Evolutionary conservation across 2,329 filamentous ascomycete genomes (phyloP).

Genomic region (Cercospora sesami): DNA sequence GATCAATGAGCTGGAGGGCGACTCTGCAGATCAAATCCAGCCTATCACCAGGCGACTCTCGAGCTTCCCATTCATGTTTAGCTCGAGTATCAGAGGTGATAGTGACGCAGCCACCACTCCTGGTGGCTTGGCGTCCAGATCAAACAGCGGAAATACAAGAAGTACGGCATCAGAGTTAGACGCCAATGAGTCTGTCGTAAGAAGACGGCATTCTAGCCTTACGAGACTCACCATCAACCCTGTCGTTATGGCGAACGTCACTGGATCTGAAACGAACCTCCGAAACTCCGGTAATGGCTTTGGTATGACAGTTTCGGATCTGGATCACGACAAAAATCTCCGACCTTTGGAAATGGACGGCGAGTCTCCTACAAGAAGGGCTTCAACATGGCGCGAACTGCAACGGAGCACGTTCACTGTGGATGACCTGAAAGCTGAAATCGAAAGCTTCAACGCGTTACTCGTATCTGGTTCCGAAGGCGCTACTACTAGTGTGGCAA

Average conservation of each 20-base stretch:
- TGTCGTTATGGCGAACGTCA: constrained; percentile 4
- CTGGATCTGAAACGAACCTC: not conserved
- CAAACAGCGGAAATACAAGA: constrained; percentile 7
- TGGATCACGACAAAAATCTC: not conserved
- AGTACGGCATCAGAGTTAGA: constrained; percentile 8
- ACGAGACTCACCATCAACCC: constrained; percentile 4
- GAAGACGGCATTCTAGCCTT: not conserved
- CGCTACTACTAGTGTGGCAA: not conserved
- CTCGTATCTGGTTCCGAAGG: not conserved
- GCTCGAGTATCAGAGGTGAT: not conserved
- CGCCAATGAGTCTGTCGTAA: not conserved
- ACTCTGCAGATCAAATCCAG: constrained; percentile 2
- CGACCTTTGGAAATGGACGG: constrained; percentile 15
- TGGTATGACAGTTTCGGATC: not conserved
- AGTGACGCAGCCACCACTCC: not conserved
- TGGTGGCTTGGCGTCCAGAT: constrained; percentile 1
- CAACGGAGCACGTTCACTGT: constrained; percentile 11
- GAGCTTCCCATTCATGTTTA: constrained; percentile 12
- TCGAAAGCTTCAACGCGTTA: not conserved
- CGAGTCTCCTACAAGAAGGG: constrained; percentile 16
- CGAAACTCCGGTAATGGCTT: not conserved
- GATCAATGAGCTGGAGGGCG: constrained; percentile 16
- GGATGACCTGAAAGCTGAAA: constrained; percentile 1
- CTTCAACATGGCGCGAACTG: constrained; percentile 8
- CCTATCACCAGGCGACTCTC: constrained; percentile 2